A percentile compares a stretch with the other conserved stretches of the same genome.
These are phyloP conservation scores for Fraxinus dipetala DNA, from an alignment of 305 asterid genomes.

Conservation along the genomic window DNA sequence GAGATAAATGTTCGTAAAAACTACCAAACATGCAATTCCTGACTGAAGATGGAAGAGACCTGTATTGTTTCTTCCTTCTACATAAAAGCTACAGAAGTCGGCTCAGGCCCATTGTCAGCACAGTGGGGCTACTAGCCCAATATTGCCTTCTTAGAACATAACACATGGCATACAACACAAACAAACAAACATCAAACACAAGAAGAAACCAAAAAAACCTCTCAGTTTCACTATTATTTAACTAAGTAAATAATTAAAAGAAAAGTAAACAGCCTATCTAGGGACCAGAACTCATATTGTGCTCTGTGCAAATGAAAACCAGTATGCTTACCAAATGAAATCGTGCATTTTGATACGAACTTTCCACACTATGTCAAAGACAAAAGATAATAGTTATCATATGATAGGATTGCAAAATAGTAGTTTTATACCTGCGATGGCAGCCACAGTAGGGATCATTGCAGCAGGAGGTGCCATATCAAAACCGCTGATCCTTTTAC, in stretches of 20 bases:
- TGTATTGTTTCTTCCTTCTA: constrained; percentile 84
- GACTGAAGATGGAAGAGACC: constrained; percentile 95
- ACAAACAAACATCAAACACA: constrained; percentile 92
- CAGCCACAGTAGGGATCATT: constrained; percentile 53
- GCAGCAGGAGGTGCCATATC: constrained; percentile 95
- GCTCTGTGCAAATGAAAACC: constrained; percentile 44
- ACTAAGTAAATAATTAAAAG: constrained; percentile 52
- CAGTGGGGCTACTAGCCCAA: constrained; percentile 99
- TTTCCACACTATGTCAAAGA: constrained; percentile 69
- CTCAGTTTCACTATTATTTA: constrained; percentile 60
- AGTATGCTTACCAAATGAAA: constrained; percentile 83
- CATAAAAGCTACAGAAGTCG: constrained; percentile 96
- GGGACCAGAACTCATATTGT: constrained; percentile 42
- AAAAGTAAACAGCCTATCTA: constrained; percentile 42
- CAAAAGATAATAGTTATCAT: constrained; percentile 44
- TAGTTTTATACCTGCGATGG: constrained; percentile 58
- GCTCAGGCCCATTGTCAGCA: constrained; percentile 99
- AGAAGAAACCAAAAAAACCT: constrained; percentile 81
- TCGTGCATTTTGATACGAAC: constrained; percentile 66
- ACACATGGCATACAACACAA: constrained; percentile 94
- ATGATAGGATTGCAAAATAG: constrained; percentile 25
- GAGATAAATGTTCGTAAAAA: constrained; percentile 37
- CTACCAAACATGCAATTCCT: constrained; percentile 76
- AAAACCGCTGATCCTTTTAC: constrained; percentile 94
- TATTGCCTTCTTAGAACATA: constrained; percentile 93